These are phyloP conservation scores for Medicago lupulina DNA, from an alignment of 306 rosid species.

Conservation along the genomic window DNA sequence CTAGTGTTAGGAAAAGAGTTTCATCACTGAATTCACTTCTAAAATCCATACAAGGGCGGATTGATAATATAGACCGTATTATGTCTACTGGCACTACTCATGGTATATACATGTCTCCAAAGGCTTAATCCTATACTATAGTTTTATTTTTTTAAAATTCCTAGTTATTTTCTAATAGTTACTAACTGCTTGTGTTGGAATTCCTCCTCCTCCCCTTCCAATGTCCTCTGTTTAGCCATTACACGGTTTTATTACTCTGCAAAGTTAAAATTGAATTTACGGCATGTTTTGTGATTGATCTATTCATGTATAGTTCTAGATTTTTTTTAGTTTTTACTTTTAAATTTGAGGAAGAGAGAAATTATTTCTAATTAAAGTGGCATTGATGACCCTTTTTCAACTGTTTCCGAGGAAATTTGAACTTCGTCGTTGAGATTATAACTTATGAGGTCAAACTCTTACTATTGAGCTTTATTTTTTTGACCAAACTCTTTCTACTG, in stretches of 20 bases:
- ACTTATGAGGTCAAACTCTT: background rate
- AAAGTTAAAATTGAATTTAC: background rate
- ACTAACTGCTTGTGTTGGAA: background rate
- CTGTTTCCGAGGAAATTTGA: background rate
- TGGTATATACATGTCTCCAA: conserved; percentile 50
- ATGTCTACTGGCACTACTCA: conserved; percentile 49
- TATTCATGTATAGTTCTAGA: conserved; percentile 5
- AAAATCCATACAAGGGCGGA: conserved; percentile 72
- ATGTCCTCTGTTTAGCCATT: conserved; percentile 11
- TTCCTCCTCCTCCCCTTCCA: background rate
- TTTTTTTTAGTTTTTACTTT: background rate
- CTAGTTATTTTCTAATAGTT: background rate
- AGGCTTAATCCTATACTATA: conserved; percentile 17
- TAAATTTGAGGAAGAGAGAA: background rate
- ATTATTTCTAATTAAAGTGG: background rate
- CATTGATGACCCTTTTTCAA: background rate
- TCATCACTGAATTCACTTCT: conserved; percentile 69
- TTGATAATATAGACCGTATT: conserved; percentile 79
- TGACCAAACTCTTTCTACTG: background rate
- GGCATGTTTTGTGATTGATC: conserved; percentile 4
- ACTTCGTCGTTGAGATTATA: background rate
- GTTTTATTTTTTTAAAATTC: no score
- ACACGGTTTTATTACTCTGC: conserved; percentile 23
- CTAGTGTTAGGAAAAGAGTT: conserved; percentile 74
- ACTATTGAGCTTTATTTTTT: background rate